phyloP scores from a whole-genome alignment of 2,329 filamentous ascomycete species.

The Pseudocercospora cruenta region DNA sequence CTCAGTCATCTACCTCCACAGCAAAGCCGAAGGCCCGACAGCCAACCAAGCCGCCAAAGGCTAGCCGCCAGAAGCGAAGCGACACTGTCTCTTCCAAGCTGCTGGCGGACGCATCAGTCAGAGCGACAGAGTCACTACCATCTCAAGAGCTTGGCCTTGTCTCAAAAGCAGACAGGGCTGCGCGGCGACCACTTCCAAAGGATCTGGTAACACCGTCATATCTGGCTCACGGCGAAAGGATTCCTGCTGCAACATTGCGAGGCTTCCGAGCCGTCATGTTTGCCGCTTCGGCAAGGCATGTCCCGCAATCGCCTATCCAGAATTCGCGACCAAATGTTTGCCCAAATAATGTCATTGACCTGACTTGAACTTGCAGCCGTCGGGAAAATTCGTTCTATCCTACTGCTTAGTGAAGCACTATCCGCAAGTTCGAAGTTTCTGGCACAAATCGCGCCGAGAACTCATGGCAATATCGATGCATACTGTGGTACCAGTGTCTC shows the following conservation, averaged over 20 bases:
- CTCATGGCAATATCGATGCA: too few relatives aligned
- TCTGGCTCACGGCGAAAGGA: neutral
- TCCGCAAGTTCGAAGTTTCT: neutral
- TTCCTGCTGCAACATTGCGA: slow-evolving; percentile 11
- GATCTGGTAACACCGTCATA: neutral
- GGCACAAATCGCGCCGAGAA: neutral
- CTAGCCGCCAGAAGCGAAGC: neutral
- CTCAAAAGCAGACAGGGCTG: neutral
- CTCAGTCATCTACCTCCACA: neutral
- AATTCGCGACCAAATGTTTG: neutral
- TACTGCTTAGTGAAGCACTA: neutral
- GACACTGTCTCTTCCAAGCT: neutral
- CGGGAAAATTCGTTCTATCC: neutral
- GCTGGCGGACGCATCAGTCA: too few relatives aligned
- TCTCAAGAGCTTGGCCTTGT: neutral
- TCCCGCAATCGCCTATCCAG: neutral
- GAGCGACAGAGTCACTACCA: neutral
- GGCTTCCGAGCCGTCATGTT: slow-evolving; percentile 5
- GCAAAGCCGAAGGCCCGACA: neutral
- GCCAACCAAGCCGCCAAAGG: neutral
- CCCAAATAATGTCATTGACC: slow-evolving; percentile 18
- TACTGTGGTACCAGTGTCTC: neutral
- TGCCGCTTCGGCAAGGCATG: neutral
- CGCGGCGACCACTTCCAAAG: neutral
- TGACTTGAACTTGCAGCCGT: too few relatives aligned